These are phyloP conservation scores for Gossypium stocksii DNA, from an alignment of 345 rosid species.

Conservation along the genomic window DNA sequence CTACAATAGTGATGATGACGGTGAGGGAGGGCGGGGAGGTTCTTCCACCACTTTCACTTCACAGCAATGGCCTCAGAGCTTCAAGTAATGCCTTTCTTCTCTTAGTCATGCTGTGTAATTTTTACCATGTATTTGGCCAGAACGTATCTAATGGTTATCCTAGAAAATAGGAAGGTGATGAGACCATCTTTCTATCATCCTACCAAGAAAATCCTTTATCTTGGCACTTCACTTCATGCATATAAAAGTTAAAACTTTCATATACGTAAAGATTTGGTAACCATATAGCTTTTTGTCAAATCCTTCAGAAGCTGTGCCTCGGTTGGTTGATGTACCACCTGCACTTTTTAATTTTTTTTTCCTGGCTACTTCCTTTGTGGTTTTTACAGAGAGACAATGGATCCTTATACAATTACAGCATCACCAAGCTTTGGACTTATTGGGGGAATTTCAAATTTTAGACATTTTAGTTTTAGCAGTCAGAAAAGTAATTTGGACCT, in stretches of 20 bases:
- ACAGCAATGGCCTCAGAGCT: conserved; percentile 82
- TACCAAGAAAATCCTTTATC: neutral
- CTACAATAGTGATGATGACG: conserved; percentile 25
- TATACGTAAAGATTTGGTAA: neutral
- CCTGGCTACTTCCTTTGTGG: neutral
- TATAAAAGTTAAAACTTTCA: neutral
- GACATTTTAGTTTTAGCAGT: conserved; percentile 28
- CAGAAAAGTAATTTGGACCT: conserved; percentile 39
- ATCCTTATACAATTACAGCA: conserved; percentile 69
- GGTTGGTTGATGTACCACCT: neutral
- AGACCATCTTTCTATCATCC: neutral
- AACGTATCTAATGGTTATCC: neutral
- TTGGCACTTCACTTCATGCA: neutral
- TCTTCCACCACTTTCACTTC: conserved; percentile 32
- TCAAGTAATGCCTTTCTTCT: conserved; percentile 36
- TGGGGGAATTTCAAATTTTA: conserved; percentile 33
- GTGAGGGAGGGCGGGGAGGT: conserved; percentile 13
- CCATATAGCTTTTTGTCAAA: neutral
- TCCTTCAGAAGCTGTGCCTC: neutral
- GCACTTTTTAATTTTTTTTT: neutral
- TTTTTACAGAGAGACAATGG: conserved; percentile 57
- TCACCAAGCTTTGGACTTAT: conserved; percentile 63
- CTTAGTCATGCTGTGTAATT: neutral
- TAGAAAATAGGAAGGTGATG: neutral
- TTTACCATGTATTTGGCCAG: too few species aligned